Evolutionary conservation across 116 monocot species (phyloP).

Genomic region (Trichopus zeylanicus): DNA sequence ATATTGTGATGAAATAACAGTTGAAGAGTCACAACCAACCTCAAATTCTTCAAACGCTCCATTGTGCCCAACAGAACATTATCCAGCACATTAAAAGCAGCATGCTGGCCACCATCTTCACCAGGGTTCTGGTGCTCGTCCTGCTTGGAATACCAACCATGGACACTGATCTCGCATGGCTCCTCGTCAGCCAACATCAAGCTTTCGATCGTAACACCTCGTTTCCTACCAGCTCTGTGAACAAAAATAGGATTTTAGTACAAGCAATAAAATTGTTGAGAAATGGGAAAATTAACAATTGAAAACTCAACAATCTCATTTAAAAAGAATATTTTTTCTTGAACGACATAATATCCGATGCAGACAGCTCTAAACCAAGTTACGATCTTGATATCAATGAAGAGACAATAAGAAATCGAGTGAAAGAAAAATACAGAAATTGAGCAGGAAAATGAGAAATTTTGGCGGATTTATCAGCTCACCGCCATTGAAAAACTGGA

Average conservation of each 20-base stretch:
- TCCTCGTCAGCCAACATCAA: conserved; percentile 19
- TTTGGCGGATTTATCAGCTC: neutral
- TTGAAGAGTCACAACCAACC: conserved; percentile 18
- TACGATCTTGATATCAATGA: neutral
- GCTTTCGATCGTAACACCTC: conserved; percentile 4
- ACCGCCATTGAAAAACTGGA: neutral
- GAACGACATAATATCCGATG: neutral
- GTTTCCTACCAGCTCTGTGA: conserved; percentile 1
- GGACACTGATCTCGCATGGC: conserved; percentile 10
- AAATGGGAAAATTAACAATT: neutral
- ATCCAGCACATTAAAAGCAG: conserved; percentile 55
- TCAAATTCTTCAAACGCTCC: conserved; percentile 49
- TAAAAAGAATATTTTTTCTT: neutral
- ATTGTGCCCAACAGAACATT: conserved; percentile 37
- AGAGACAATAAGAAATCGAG: neutral
- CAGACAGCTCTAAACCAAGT: too few species aligned
- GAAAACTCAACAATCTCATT: neutral
- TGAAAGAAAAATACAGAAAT: neutral
- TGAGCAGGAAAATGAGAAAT: neutral
- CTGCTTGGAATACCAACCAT: conserved; percentile 18
- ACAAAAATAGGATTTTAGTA: neutral
- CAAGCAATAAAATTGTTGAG: too few species aligned
- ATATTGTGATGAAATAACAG: neutral
- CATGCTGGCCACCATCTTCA: conserved; percentile 22
- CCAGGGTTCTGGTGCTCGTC: conserved; percentile 3